A percentile compares a stretch with the other conserved stretches of the same genome.
phyloP scores from a whole-genome alignment of 108 stramenopile genomes.

The Conticribra weissflogii region DNA sequence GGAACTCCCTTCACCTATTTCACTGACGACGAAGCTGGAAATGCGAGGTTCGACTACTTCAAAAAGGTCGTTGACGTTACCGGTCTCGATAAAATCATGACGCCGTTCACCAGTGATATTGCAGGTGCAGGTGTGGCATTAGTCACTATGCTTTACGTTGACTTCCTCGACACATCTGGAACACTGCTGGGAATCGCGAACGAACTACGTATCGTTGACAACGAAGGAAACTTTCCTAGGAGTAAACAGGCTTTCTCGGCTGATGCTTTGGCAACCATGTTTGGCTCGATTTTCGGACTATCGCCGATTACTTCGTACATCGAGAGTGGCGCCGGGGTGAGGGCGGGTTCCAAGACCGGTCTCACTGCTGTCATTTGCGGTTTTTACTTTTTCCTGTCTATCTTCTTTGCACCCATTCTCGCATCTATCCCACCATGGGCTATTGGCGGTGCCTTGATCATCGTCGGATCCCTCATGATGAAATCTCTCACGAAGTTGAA shows the following conservation, averaged over 20 bases:
- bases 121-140: slow-evolving; percentile 51
- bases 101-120: slow-evolving; percentile 45
- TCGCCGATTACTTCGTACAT: slow-evolving; percentile 72
- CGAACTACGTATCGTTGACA: slow-evolving; percentile 51
- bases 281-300: slow-evolving; percentile 70
- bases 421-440: slow-evolving; percentile 85
- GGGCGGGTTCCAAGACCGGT: slow-evolving; percentile 67
- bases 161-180: slow-evolving; percentile 69
- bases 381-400: slow-evolving; percentile 57
- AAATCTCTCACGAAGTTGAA: slow-evolving; percentile 62
- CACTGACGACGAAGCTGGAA: slow-evolving; percentile 51
- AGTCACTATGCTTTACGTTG: slow-evolving; percentile 61
- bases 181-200: slow-evolving; percentile 51
- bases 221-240: slow-evolving; percentile 69
- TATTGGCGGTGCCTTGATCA: slow-evolving; percentile 80
- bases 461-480: slow-evolving; percentile 81
- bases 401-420: slow-evolving; percentile 87
- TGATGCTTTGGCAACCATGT: slow-evolving; percentile 70
- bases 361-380: slow-evolving; percentile 55
- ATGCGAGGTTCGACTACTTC: slow-evolving; percentile 67
- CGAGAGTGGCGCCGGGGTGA: slow-evolving; percentile 71
- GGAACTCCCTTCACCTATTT: slow-evolving; percentile 65
- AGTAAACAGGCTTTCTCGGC: slow-evolving; percentile 50
- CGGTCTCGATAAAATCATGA: slow-evolving; percentile 41
- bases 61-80: slow-evolving; percentile 59